Evolutionary conservation across 352 stramenopile genomes (phyloP), one percentile per base, ranked within the genome.

Genomic region (Pythium rhizo-oryzae): DNA sequence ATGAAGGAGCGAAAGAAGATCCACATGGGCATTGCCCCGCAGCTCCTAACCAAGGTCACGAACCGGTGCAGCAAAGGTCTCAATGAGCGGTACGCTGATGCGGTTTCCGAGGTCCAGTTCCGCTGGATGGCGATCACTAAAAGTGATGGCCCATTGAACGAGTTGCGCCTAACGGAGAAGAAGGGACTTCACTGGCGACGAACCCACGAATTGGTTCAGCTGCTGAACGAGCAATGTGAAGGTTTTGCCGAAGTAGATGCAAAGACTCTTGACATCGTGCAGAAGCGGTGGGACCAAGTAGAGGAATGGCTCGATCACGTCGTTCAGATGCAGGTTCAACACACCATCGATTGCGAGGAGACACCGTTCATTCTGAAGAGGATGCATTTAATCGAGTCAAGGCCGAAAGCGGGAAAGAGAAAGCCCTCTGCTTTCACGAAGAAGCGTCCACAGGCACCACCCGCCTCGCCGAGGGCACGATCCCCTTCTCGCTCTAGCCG

Each of bases 51-150:
- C 8, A 68, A 76, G 21, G 81, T 93, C 2, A 65, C 75, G 3
- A 60, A 80, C 24, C 71, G 70, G 28, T 93, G 85, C 71, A 86
- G 71, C 51, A 82, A 84, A 54, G 85, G 85, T 1, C 70, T 93
- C 4, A 83, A 73, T 46, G 68, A 63, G 46, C 74, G 75, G 6
- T 74, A 93, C 54, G 79, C 82, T 1, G 82, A 91, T 9, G 82
- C 76, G 2, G 82, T 93, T 0, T 78, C 82, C 0, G 84, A 79
- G 11, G 78, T 91, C 12, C 85, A 93, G 53, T 91, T 90, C 52
- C 82, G 85, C 5, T 90, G 81, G 82, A 91, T 89, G 75, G 82
- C 82, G 19, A 89, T 93, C 57, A 91, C 78, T 2, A 76, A 85
- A 39, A 69, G 53, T 8, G 79, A 87, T 33, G 85, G 85, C 0